These are phyloP conservation scores for Gracilaria caudata DNA, from an alignment of 23 red algal species.

Conservation along the genomic window DNA sequence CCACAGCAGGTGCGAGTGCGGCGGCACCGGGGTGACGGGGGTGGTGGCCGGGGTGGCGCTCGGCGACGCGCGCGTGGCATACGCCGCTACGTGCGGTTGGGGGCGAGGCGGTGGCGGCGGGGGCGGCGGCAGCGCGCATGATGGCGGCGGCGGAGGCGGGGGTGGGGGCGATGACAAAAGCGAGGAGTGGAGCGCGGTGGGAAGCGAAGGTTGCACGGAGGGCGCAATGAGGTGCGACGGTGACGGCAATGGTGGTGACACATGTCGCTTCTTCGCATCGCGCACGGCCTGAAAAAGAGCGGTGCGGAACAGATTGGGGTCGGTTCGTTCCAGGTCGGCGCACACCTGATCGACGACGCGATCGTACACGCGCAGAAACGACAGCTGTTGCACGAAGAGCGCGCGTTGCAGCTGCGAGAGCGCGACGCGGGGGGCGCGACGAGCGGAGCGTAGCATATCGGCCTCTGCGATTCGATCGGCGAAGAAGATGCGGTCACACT, in stretches of 20 bases:
- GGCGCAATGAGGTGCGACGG: conserved; percentile 1
- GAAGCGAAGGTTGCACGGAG: background rate
- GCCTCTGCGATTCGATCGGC: conserved; percentile 38
- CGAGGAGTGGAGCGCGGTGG: background rate
- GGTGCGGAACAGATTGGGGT: conserved; percentile 4
- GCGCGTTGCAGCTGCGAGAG: conserved; percentile 40
- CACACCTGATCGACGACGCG: conserved; percentile 38
- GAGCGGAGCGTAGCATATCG: conserved; percentile 20
- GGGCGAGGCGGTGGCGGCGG: background rate
- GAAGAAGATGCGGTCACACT: conserved; percentile 72
- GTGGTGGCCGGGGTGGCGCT: background rate
- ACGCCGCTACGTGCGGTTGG: background rate
- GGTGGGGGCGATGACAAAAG: conserved; percentile 7
- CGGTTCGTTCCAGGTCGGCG: conserved; percentile 11
- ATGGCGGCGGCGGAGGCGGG: background rate
- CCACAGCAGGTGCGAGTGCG: background rate
- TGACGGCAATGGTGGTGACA: background rate
- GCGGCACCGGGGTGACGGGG: conserved; percentile 16
- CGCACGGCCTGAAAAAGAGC: conserved; percentile 42
- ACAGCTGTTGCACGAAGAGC: conserved; percentile 57
- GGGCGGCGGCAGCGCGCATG: background rate
- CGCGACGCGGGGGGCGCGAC: conserved; percentile 16
- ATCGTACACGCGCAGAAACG: conserved; percentile 63
- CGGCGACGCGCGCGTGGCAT: background rate
- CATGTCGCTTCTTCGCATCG: conserved; percentile 16